A percentile compares a stretch with the other conserved stretches of the same genome.
Conservation (phyloP, 345 rosid genomes). For the Camelina neglecta region DNA sequence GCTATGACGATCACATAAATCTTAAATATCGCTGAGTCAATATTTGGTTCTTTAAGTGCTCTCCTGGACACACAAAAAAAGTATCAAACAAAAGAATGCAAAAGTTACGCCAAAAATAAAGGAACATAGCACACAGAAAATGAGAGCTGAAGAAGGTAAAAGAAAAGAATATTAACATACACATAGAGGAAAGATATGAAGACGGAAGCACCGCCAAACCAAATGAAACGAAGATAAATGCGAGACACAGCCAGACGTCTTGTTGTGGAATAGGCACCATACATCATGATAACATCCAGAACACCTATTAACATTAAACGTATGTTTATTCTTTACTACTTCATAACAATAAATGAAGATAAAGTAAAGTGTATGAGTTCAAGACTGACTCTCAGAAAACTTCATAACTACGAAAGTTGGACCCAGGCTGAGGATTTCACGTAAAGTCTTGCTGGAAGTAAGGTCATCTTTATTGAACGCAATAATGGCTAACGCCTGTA, state of each 20-base stretch:
- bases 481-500: slow-evolving; percentile 82
- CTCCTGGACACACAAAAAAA: slow-evolving; percentile 54
- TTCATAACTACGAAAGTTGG: slow-evolving; percentile 97
- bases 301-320: slow-evolving; percentile 59
- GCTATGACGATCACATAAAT: slow-evolving; percentile 76
- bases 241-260: slow-evolving; percentile 80
- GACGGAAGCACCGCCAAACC: slow-evolving; percentile 80
- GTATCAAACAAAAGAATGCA: slow-evolving; percentile 29
- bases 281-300: slow-evolving; percentile 91
- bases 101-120: slow-evolving; percentile 10
- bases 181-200: slow-evolving; percentile 83
- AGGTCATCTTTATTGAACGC: slow-evolving; percentile 72
- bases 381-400: slow-evolving; percentile 76
- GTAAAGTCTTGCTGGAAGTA: slow-evolving; percentile 58
- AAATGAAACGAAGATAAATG: slow-evolving; percentile 81
- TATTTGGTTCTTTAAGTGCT: slow-evolving; percentile 64
- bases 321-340: slow-evolving; percentile 24
- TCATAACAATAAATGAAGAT: slow-evolving; percentile 1
- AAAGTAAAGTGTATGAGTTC: slow-evolving; percentile 8
- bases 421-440: slow-evolving; percentile 86
- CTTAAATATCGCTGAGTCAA: slow-evolving; percentile 56
- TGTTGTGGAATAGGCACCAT: slow-evolving; percentile 95
- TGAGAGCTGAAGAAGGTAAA: slow-evolving; percentile 18
- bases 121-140: slow-evolving; percentile 18
- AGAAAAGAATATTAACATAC: slow-evolving; percentile 56